Evolutionary conservation across 345 rosid genomes (phyloP).

Genomic region (Syzygium jambos): DNA sequence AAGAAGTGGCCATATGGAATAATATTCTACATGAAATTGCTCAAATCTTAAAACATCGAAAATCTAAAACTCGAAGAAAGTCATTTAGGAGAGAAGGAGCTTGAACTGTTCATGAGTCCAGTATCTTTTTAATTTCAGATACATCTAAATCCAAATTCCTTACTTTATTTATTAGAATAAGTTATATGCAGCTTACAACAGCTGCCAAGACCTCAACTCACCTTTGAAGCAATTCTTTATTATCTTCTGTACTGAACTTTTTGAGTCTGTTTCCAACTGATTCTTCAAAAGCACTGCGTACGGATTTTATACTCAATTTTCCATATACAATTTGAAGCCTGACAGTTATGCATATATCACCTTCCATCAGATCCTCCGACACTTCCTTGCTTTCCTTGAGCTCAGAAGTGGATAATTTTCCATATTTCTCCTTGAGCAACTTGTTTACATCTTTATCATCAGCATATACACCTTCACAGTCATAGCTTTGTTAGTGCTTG

Average conservation of each 20-base stretch:
- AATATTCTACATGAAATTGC: neutral
- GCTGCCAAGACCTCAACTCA: constrained; percentile 4
- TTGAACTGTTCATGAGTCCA: neutral
- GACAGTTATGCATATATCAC: constrained; percentile 59
- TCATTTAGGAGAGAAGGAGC: neutral
- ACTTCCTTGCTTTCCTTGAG: constrained; percentile 45
- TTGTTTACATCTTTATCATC: constrained; percentile 50
- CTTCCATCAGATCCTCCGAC: constrained; percentile 49
- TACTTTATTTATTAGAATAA: neutral
- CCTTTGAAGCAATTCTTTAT: constrained; percentile 75
- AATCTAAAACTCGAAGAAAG: neutral
- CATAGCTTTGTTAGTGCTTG: neutral
- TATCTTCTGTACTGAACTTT: constrained; percentile 55
- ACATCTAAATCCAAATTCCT: neutral
- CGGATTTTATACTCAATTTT: constrained; percentile 61
- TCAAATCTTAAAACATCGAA: neutral
- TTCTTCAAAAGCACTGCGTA: constrained; percentile 75
- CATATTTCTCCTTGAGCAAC: constrained; percentile 47
- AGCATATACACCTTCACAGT: constrained; percentile 61
- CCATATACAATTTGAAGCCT: constrained; percentile 75
- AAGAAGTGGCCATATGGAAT: neutral
- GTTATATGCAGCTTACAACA: neutral
- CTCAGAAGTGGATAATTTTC: constrained; percentile 44
- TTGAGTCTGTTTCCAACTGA: constrained; percentile 75
- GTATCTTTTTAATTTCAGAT: neutral